Conservation (phyloP, 805 yeast genomes). For the Metschnikowia picachoensis region DNA sequence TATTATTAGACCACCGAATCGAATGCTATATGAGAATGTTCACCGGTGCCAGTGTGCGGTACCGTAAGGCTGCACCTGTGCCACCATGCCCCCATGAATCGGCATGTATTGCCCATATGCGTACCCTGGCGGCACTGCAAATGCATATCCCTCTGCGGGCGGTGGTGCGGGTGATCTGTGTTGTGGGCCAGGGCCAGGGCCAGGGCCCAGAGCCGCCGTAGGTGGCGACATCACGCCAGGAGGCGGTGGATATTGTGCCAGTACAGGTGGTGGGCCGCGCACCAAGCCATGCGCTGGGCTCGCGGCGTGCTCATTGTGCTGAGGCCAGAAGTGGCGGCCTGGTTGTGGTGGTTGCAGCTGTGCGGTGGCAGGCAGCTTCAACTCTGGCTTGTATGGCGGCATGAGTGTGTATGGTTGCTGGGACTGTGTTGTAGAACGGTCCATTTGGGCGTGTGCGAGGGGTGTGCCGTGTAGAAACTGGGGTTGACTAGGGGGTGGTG, state of each 20-base stretch:
- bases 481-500: conserved; percentile 10
- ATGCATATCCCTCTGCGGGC: conserved; percentile 17
- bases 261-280: conserved; percentile 15
- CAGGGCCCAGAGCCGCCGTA: neutral
- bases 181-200: conserved; percentile 9
- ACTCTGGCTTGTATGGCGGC: conserved; percentile 13
- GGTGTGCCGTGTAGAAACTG: conserved; percentile 7
- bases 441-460: conserved; percentile 1
- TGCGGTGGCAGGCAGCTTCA: conserved; percentile 18
- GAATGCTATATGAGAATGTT: neutral
- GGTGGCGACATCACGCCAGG: conserved; percentile 17
- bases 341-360: conserved; percentile 26
- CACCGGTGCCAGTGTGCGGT: conserved; percentile 17
- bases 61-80: conserved; percentile 21
- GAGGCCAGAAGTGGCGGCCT: conserved; percentile 24
- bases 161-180: conserved; percentile 16
- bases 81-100: conserved; percentile 29
- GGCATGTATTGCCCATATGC: conserved; percentile 37
- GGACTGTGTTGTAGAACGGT: conserved; percentile 3
- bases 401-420: conserved; percentile 6
- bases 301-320: conserved; percentile 14
- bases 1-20: neutral
- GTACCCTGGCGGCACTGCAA: conserved; percentile 31
- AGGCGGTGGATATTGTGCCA: conserved; percentile 15
- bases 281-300: conserved; percentile 21